A percentile compares a stretch with the other conserved stretches of the same genome.
phyloP scores from a whole-genome alignment of 352 stramenopile species.

The Phytopythium boreale region DNA sequence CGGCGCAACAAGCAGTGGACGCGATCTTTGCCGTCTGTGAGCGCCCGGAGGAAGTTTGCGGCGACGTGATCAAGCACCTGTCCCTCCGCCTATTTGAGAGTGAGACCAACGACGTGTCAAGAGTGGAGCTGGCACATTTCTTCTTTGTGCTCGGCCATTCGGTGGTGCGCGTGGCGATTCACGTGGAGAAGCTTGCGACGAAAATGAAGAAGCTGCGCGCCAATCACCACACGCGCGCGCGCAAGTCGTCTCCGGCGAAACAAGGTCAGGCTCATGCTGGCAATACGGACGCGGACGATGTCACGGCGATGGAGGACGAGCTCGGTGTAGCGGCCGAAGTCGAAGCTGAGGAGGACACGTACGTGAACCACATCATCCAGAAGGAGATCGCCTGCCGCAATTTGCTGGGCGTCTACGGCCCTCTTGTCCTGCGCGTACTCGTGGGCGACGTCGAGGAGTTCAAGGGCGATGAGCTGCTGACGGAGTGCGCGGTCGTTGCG shows the following conservation, averaged over 20 bases:
- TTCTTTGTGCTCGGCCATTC: conserved; percentile 96
- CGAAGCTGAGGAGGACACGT: conserved; percentile 88
- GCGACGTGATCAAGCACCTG: conserved; percentile 69
- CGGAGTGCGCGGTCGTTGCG: conserved; percentile 91
- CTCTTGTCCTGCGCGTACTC: conserved; percentile 89
- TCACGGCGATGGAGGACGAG: conserved; percentile 91
- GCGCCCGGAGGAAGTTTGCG: conserved; percentile 80
- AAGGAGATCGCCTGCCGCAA: conserved; percentile 92
- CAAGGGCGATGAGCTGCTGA: conserved; percentile 72
- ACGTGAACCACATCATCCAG: conserved; percentile 89
- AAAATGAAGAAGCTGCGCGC: conserved; percentile 82
- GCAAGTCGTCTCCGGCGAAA: conserved; percentile 31
- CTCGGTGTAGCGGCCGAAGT: conserved; percentile 90
- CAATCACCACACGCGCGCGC: conserved; percentile 57
- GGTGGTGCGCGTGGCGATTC: conserved; percentile 93
- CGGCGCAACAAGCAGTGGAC: conserved; percentile 90
- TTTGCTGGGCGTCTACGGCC: conserved; percentile 90
- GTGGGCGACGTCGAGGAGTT: conserved; percentile 55
- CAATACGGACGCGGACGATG: conserved; percentile 43
- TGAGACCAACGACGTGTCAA: conserved; percentile 60
- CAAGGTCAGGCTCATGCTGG: conserved; percentile 1
- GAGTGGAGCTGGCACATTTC: conserved; percentile 88
- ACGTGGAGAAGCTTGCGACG: conserved; percentile 90
- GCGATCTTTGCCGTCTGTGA: conserved; percentile 91
- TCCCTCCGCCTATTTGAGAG: conserved; percentile 61